Base-by-base conservation (phyloP, 2,329 filamentous ascomycete genomes). In the Claviceps spartinae region DNA sequence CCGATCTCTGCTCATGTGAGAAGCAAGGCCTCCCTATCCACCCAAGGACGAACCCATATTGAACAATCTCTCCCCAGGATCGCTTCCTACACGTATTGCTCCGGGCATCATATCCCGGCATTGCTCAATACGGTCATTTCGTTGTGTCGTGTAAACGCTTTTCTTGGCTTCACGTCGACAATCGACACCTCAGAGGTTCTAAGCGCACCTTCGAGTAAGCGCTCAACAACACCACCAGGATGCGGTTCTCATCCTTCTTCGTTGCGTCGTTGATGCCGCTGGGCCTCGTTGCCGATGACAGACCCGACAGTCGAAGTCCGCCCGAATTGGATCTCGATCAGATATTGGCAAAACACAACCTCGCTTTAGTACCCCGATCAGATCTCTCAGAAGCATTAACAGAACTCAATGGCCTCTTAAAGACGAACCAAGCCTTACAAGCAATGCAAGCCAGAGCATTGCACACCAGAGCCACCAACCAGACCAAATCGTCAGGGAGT, bases 351-450 rank as follows among this genome's bases (percentile, higher is more conserved):
- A 72, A 65, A 58, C 69, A 72, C 58, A 71, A 72, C 50, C 61
- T 73, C 36, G 71, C 67, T 30, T 59, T 73, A 48, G 70, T 72
- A 7, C 70, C 71, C 37, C 64, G 69, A n/a, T 70, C 68, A 46
- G 69, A 73, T 51, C 67, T 73, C 51, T 70, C 70, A n/a, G 70
- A 72, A 43, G 69, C 66, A 1, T 54, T 73, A 16, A 67, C 65
- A 5, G 69, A 73, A 57, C 65, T 73, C 51, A 72, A 67, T 42
- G 58, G 58, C 6, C 60, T 73, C 20, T 67, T 73, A 34, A 65
- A 64, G 57, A 66, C 62, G 47, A 65, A 55, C 22, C 50, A 54
- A 16, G 52, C 49, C 5, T 41, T 52, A 24, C 51, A 54, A 26
- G 52, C 49, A 3, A 41, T 52, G 38, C 51, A 54, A 26, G 13